A percentile compares a stretch with the other conserved stretches of the same genome.
phyloP scores from a whole-genome alignment of 805 yeast genomes.

The Yarrowia osloensis region DNA sequence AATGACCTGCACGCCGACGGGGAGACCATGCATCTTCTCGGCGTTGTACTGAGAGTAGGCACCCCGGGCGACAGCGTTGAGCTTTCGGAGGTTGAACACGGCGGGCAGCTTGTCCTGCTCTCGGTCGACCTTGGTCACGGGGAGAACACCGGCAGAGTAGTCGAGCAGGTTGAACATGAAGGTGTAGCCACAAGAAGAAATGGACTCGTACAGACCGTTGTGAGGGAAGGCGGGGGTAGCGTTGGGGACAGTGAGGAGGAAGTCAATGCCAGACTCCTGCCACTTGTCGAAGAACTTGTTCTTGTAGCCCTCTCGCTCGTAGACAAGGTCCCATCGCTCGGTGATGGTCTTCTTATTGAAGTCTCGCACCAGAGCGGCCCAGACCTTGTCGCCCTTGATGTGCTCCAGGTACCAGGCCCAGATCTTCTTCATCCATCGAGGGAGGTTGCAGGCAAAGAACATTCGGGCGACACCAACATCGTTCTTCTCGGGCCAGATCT shows the following conservation, averaged over 20 bases:
- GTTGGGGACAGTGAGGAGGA: constrained; percentile 46
- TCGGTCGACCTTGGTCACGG: constrained; percentile 57
- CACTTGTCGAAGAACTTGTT: constrained; percentile 42
- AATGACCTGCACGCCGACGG: constrained; percentile 66
- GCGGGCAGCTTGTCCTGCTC: constrained; percentile 41
- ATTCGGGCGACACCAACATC: constrained; percentile 45
- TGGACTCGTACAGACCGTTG: constrained; percentile 43
- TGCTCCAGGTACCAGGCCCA: constrained; percentile 44
- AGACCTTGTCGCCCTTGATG: constrained; percentile 43
- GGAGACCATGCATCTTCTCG: constrained; percentile 57
- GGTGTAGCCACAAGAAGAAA: constrained; percentile 54
- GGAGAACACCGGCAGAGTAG: constrained; percentile 58
- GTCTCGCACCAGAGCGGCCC: constrained; percentile 45
- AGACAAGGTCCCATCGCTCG: constrained; percentile 44
- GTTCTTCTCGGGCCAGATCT: constrained; percentile 42
- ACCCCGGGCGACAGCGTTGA: constrained; percentile 49
- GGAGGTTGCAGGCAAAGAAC: constrained; percentile 41
- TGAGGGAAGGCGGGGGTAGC: constrained; percentile 50
- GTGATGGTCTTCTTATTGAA: constrained; percentile 43
- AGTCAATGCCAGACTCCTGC: constrained; percentile 45
- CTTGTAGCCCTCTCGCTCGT: constrained; percentile 45
- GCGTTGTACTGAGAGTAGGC: constrained; percentile 54
- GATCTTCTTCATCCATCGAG: constrained; percentile 42
- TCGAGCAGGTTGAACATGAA: constrained; percentile 57
- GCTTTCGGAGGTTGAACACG: constrained; percentile 38